Percentiles rank a stretch among this genome's conserved stretches.
Evolutionary conservation across 2,329 filamentous ascomycete genomes (phyloP).

Genomic region (Juglanconis oblonga): DNA sequence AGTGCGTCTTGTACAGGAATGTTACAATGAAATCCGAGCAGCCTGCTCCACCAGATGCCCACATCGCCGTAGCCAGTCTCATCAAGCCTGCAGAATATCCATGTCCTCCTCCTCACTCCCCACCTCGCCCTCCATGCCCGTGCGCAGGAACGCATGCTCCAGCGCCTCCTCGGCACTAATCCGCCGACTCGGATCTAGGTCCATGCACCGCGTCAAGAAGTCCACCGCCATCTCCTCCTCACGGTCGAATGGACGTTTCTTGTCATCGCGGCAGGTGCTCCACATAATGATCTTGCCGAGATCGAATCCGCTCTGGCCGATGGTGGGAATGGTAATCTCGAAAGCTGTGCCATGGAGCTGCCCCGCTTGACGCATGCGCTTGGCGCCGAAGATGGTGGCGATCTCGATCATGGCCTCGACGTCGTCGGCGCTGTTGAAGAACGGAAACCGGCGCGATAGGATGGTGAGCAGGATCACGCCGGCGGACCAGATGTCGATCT

Average conservation of each 20-base stretch:
- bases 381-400: constrained; percentile 85
- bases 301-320: constrained; percentile 79
- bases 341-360: constrained; percentile 87
- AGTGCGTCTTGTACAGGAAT: too few relatives aligned
- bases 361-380: constrained; percentile 79
- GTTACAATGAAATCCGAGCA: too few relatives aligned
- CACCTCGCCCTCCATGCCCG: constrained; percentile 32
- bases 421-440: constrained; percentile 98
- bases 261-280: constrained; percentile 73
- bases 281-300: constrained; percentile 94
- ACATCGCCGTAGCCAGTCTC: too few relatives aligned
- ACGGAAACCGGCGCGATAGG: constrained; percentile 86
- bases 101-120: constrained; percentile 53
- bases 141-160: constrained; percentile 64
- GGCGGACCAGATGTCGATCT: constrained; percentile 95
- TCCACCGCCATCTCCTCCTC: constrained; percentile 72
- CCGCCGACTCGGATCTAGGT: constrained; percentile 70
- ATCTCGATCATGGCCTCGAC: constrained; percentile 98
- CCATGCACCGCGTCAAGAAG: constrained; percentile 71
- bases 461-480: constrained; percentile 98
- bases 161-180: constrained; percentile 75
- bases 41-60: too few relatives aligned
- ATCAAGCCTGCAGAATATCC: constrained; percentile 38
- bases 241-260: constrained; percentile 50
- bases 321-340: constrained; percentile 88